Conservation (phyloP, 2,329 filamentous ascomycete genomes). For the Pestalotiopsis sp. region DNA sequence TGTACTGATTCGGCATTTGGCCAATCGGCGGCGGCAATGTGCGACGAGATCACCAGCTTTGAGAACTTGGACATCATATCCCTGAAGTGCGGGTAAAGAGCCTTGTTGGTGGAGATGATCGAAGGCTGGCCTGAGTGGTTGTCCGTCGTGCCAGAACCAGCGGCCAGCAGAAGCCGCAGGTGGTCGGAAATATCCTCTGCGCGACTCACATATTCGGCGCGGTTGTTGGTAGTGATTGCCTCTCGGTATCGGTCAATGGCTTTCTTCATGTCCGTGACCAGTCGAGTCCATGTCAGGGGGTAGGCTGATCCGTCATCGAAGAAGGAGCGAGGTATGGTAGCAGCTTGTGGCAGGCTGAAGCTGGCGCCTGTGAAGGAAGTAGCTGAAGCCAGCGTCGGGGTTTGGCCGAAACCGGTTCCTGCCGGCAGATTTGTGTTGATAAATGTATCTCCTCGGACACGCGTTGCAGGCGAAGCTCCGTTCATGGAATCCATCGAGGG, state of each 20-base stretch:
- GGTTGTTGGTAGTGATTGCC: conserved; percentile 79
- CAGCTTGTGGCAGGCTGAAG: conserved; percentile 59
- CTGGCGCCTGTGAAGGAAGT: conserved; percentile 64
- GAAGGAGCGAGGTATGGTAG: conserved; percentile 76
- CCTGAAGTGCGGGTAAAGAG: conserved; percentile 92
- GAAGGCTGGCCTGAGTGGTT: conserved; percentile 98
- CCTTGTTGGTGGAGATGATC: conserved; percentile 99
- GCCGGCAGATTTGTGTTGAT: conserved; percentile 51
- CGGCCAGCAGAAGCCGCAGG: conserved; percentile 87
- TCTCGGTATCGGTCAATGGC: conserved; percentile 90
- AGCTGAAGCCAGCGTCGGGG: conserved; percentile 58
- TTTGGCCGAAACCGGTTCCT: conserved; percentile 33
- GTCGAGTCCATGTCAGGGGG: conserved; percentile 83
- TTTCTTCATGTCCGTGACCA: conserved; percentile 90
- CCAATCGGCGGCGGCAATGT: conserved; percentile 96
- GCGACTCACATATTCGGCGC: conserved; percentile 87
- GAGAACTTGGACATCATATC: conserved; percentile 99
- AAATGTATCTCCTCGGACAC: conserved; percentile 60
- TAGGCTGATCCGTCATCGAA: conserved; percentile 86
- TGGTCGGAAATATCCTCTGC: conserved; percentile 99
- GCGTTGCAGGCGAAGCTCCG: conserved; percentile 61
- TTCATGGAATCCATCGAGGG: conserved; percentile 92
- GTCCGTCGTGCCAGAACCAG: conserved; percentile 94
- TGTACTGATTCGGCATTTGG: conserved; percentile 90
- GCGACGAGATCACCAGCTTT: conserved; percentile 96